Base-by-base conservation (phyloP, 257 asterid species). In the Cordia subcordata region DNA sequence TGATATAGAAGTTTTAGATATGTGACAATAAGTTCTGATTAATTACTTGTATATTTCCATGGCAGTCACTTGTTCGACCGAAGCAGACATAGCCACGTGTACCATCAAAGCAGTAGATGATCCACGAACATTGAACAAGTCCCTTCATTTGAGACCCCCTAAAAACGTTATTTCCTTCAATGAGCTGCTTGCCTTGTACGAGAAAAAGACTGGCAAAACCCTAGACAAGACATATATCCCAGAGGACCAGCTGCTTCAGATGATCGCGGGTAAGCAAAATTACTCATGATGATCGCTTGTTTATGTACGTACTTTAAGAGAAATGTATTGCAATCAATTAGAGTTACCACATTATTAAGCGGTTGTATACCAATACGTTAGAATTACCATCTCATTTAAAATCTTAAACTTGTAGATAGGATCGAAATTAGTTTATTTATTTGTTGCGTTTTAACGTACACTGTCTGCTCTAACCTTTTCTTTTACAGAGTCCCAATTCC, bases 101-200 rank as follows among this genome's bases (percentile, higher is more conserved):
- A 71, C 76, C 16, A 60, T 65, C 13, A 60, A 61, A 56, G 59
- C 68, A 1, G 72, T 61, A 16, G 76, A 71, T 50, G 76, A 71
- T 20, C 76, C 76, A 18, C 39, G 71, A 20, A 71, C 72, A 16
- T 53, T 69, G 62, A 69, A 69, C 55, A 69, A 69, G 69, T 44
- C 51, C 27, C 62, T 69, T 35, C 42, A 65, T 23, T 8, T 71
- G 8, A 33, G 55, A 13, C 72, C 72, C 14, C 68, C 68, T 18
- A 23, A 46, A 4, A 71, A 71, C 47, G 52, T 23, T n/a, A 22
- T 65, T 44, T 60, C 72, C 56, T 65, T 47, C 64, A 49, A 55
- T 61, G 76, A 71, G 21, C 14, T 65, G 4, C 49, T 65, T 18
- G 55, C 72, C 0, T 10, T 65, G 40, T 71, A 72, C 72, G 76